Evolutionary conservation across 129 eudicot genomes (phyloP), one percentile per base, ranked within the genome.

Genomic region (Rutidosis leptorrhynchoides): DNA sequence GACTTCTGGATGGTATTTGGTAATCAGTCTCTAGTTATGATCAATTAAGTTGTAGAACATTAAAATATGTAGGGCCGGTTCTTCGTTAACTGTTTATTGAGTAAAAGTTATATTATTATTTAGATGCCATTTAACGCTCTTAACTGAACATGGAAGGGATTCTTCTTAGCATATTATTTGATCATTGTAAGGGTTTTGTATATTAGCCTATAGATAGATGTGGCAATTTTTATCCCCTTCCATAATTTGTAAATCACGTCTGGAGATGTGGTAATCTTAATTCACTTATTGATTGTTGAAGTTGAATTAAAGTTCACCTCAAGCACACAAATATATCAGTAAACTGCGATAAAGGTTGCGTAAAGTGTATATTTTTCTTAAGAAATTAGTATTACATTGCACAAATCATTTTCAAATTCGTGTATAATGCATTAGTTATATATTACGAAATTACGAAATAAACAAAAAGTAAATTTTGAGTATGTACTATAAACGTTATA

Each of bases 1-100:
- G 64, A 45, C 30, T 24, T 58, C 64, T 58, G n/a, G 42, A 58
- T 30, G 58, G 21, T 28, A 8, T 58, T 40, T 29, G 45, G 64
- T 26, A 20, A 26, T 2, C 25, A n/a, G 57, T 52, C 57, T 51
- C 26, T 58, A 6, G 12, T 46, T 46, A 46, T 5, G 53, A n/a
- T 46, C 19, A n/a, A 59, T 43, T 7, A 56, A 28, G 42, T 29
- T 59, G 64, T 59, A 30, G 19, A 24, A 26, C 35, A 56, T 56
- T 3, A n/a, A n/a, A n/a, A n/a, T n/a, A 56, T 56, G 25, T 3
- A 4, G 9, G 62, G 21, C 54, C 21, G 9, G 23, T 48, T 48
- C 19, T 15, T 48, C 25, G 17, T 21, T 56, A 7, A 7, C 25
- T 56, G 62, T 56, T 21, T 25, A 4, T 1, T 1, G 19, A 56